phyloP scores from a whole-genome alignment of 768 basidiomycete genomes.

The Tylopilus sp. region DNA sequence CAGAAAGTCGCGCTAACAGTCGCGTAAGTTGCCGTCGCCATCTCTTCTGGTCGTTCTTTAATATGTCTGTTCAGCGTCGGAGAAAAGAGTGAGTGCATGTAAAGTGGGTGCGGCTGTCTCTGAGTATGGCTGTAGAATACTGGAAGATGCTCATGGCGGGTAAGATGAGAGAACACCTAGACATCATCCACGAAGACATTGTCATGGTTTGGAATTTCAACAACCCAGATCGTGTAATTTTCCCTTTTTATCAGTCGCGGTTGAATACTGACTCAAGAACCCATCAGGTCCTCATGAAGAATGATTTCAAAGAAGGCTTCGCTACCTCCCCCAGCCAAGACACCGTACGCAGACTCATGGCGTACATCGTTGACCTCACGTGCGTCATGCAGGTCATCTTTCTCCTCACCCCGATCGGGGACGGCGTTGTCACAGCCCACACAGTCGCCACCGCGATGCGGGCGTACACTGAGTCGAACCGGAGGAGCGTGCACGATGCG shows the following conservation, averaged over 20 bases:
- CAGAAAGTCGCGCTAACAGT: not conserved
- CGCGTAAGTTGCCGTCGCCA: not conserved
- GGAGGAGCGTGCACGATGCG: not conserved
- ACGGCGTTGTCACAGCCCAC: not conserved
- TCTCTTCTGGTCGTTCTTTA: not conserved
- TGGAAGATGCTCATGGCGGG: not conserved
- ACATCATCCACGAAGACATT: not conserved
- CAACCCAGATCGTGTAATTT: not conserved
- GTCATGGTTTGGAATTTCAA: not conserved
- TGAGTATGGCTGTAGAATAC: not conserved
- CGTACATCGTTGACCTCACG: not conserved
- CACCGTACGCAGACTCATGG: not conserved
- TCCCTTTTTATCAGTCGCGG: conserved; percentile 20
- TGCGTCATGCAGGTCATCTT: not conserved
- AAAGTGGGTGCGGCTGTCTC: not conserved
- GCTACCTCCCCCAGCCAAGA: not conserved
- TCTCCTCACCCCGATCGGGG: not conserved
- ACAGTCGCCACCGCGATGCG: not conserved
- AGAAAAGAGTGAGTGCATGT: not conserved
- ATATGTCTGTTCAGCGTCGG: not conserved
- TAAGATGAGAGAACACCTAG: not conserved
- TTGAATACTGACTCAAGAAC: not conserved
- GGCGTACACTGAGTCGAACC: not conserved
- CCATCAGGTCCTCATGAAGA: not conserved
- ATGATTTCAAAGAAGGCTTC: not conserved